These are phyloP conservation scores for Amanita subjunquillea DNA, from an alignment of 768 basidiomycete genomes.

Conservation along the genomic window DNA sequence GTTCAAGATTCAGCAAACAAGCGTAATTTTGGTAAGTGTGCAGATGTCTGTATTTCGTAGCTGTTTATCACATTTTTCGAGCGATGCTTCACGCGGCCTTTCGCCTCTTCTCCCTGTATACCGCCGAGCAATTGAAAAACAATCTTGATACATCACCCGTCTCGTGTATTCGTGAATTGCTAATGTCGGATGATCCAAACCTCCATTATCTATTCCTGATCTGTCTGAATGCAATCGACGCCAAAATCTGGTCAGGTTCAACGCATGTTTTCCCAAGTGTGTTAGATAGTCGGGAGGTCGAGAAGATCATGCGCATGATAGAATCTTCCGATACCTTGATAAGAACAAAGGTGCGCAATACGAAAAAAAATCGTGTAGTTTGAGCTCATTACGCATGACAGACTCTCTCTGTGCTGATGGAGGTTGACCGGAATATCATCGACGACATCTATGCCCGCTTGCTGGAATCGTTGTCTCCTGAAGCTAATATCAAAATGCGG, in stretches of 20 bases:
- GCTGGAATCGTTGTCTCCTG: not conserved
- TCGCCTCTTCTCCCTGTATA: constrained; percentile 19
- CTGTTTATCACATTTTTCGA: not conserved
- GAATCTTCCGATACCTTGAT: constrained; percentile 49
- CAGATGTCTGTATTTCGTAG: not conserved
- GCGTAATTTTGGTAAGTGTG: not conserved
- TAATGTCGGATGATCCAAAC: constrained; percentile 47
- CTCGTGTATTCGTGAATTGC: constrained; percentile 41
- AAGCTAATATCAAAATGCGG: not conserved
- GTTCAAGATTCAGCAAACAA: not conserved
- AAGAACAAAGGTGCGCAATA: constrained; percentile 38
- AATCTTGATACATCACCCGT: constrained; percentile 24
- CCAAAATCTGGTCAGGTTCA: constrained; percentile 61
- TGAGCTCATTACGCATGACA: not conserved
- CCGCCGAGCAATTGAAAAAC: constrained; percentile 15
- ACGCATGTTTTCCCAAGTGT: constrained; percentile 35
- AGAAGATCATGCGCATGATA: constrained; percentile 57
- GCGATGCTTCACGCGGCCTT: constrained; percentile 26
- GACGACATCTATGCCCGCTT: constrained; percentile 1
- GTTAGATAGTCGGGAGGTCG: constrained; percentile 68
- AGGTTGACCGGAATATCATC: constrained; percentile 10
- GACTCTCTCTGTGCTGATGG: constrained; percentile 1
- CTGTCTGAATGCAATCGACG: constrained; percentile 50
- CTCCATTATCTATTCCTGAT: constrained; percentile 57
- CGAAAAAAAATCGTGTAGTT: not conserved